phyloP scores from a whole-genome alignment of 192 early-diverging fungal genomes.

The Helicostylum pulchrum region DNA sequence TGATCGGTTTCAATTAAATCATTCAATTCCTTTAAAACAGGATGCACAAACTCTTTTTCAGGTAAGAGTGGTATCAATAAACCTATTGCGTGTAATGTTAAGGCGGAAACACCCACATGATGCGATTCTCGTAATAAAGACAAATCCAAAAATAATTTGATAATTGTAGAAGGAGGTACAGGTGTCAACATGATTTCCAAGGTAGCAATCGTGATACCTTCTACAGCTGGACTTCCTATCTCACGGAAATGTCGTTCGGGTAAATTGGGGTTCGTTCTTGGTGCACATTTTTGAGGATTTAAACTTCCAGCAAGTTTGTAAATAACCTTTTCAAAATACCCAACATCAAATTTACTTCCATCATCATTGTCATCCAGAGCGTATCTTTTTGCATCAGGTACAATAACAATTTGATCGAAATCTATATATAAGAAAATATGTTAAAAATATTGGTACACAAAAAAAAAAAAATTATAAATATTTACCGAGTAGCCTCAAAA shows the following conservation, averaged over 20 bases:
- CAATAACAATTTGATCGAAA: slow-evolving; percentile 42
- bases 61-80: slow-evolving; percentile 40
- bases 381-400: slow-evolving; percentile 36
- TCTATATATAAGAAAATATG: slow-evolving; percentile 20
- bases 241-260: slow-evolving; percentile 60
- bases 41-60: slow-evolving; percentile 40
- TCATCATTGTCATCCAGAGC: slow-evolving; percentile 25
- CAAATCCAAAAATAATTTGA: slow-evolving; percentile 41
- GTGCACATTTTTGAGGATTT: slow-evolving; percentile 52
- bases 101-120: slow-evolving; percentile 34
- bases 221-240: slow-evolving; percentile 61
- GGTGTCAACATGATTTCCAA: slow-evolving; percentile 47
- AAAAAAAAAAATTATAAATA: slow-evolving; percentile 11
- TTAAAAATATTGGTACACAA: neutral
- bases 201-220: slow-evolving; percentile 48
- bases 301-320: slow-evolving; percentile 49
- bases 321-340: slow-evolving; percentile 51
- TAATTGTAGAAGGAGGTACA: slow-evolving; percentile 36
- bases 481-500: slow-evolving; percentile 60
- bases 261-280: slow-evolving; percentile 40
- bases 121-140: slow-evolving; percentile 39
- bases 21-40: slow-evolving; percentile 49
- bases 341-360: slow-evolving; percentile 42
- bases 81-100: slow-evolving; percentile 45
- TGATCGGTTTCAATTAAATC: slow-evolving; percentile 34